phyloP scores from a whole-genome alignment of 1,139 yeast genomes.

The Pneumocystis canis region DNA sequence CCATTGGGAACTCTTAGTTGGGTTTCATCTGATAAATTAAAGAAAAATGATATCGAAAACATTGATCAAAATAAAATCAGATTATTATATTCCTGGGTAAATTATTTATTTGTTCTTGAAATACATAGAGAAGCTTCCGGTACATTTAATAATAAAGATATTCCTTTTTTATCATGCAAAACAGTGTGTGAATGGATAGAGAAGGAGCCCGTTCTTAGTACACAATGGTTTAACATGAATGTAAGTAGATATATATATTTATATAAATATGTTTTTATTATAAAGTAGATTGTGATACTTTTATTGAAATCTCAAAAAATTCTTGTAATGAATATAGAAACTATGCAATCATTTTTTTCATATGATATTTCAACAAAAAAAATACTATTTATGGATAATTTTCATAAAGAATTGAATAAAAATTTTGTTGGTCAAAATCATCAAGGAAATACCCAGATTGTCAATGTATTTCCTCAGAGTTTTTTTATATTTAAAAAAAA shows the following conservation, averaged over 20 bases:
- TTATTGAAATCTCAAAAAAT: constrained; percentile 37
- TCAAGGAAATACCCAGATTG: constrained; percentile 13
- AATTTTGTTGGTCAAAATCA: constrained; percentile 14
- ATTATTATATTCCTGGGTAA: constrained; percentile 56
- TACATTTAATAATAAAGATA: constrained; percentile 16
- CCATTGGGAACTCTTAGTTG: background rate
- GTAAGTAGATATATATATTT: constrained; percentile 15
- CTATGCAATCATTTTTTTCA: constrained; percentile 27
- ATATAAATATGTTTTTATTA: background rate
- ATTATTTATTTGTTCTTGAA: constrained; percentile 42
- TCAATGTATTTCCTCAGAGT: constrained; percentile 27
- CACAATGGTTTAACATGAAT: constrained; percentile 46
- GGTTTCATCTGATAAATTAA: background rate
- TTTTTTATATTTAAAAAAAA: constrained; percentile 32
- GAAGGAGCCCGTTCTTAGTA: constrained; percentile 35
- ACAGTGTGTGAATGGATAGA: constrained; percentile 5
- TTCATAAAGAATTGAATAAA: constrained; percentile 18
- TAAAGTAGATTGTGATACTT: constrained; percentile 30
- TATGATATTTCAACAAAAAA: constrained; percentile 36
- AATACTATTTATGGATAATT: constrained; percentile 29
- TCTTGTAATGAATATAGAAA: constrained; percentile 29
- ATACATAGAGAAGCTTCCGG: constrained; percentile 28
- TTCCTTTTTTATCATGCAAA: background rate
- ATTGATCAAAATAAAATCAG: constrained; percentile 26
- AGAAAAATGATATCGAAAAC: background rate